phyloP scores from a whole-genome alignment of 768 basidiomycete genomes.

The Auricularia sp. region DNA sequence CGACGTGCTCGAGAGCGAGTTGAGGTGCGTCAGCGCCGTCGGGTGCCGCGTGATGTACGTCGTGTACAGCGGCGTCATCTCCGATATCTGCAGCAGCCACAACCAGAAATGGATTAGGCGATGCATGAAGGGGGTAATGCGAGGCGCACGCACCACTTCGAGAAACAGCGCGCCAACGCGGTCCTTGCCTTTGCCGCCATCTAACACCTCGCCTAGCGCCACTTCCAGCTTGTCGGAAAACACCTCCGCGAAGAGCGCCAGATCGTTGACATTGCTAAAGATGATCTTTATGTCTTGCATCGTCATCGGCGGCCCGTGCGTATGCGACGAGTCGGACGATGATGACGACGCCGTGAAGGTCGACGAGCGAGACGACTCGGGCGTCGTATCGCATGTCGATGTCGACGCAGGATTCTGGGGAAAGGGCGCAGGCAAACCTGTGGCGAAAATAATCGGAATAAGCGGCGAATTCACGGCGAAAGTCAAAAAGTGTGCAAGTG shows the following conservation, averaged over 20 bases:
- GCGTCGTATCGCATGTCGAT: neutral
- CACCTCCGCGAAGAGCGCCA: constrained; percentile 60
- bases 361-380: neutral
- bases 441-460: too few species aligned
- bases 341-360: constrained; percentile 39
- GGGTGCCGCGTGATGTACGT: constrained; percentile 76
- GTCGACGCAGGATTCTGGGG: constrained; percentile 23
- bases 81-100: constrained; percentile 42
- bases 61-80: constrained; percentile 63
- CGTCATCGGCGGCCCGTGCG: constrained; percentile 49
- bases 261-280: constrained; percentile 67
- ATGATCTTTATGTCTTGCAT: constrained; percentile 59
- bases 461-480: constrained; percentile 15
- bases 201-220: constrained; percentile 53
- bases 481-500: constrained; percentile 26
- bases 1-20: constrained; percentile 36
- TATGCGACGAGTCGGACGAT: constrained; percentile 26
- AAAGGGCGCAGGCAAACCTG: constrained; percentile 8
- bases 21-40: constrained; percentile 60
- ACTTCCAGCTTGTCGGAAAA: constrained; percentile 57
- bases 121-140: neutral
- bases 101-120: neutral
- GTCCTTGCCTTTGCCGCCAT: constrained; percentile 61
- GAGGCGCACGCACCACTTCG: constrained; percentile 42
- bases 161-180: constrained; percentile 62